Evolutionary conservation across 2,329 filamentous ascomycete species (phyloP).

Genomic region (Epichloe aotearoae): DNA sequence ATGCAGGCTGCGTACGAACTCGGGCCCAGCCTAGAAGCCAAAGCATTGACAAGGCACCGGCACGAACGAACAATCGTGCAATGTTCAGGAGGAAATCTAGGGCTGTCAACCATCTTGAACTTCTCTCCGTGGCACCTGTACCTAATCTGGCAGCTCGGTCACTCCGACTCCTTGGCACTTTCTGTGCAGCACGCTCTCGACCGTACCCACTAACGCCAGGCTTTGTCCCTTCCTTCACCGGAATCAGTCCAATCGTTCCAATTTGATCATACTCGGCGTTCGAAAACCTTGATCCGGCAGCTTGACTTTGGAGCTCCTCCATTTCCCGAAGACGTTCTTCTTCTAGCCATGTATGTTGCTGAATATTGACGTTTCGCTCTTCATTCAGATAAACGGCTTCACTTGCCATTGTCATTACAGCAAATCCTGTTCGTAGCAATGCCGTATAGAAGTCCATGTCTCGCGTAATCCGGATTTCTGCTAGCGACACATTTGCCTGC

Average conservation of each 20-base stretch:
- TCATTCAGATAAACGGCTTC: conserved; percentile 95
- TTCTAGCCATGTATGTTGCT: conserved; percentile 79
- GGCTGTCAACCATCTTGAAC: conserved; percentile 64
- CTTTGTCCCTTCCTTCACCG: conserved; percentile 33
- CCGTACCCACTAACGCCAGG: conserved; percentile 46
- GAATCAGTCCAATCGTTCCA: conserved; percentile 41
- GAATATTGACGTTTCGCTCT: conserved; percentile 60
- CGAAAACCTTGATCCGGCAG: conserved; percentile 31
- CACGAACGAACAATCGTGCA: conserved; percentile 27
- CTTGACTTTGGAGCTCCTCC: conserved; percentile 43
- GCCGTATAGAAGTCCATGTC: conserved; percentile 95
- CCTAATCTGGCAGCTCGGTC: conserved; percentile 44
- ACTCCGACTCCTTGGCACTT: conserved; percentile 32
- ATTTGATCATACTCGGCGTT: conserved; percentile 37
- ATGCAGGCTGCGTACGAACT: conserved; percentile 24
- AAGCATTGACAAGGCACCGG: conserved; percentile 18
- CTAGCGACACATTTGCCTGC: conserved; percentile 80
- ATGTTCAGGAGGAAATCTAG: conserved; percentile 68
- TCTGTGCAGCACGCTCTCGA: conserved; percentile 55
- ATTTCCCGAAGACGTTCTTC: conserved; percentile 72
- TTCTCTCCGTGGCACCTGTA: conserved; percentile 66
- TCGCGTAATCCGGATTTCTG: conserved; percentile 65
- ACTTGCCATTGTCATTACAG: conserved; percentile 80
- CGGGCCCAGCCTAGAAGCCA: conserved; percentile 46
- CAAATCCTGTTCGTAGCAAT: conserved; percentile 74